Evolutionary conservation across 2,329 filamentous ascomycete genomes (phyloP), one percentile per base, ranked within the genome.

Genomic region (Fusarium austroafricanum): DNA sequence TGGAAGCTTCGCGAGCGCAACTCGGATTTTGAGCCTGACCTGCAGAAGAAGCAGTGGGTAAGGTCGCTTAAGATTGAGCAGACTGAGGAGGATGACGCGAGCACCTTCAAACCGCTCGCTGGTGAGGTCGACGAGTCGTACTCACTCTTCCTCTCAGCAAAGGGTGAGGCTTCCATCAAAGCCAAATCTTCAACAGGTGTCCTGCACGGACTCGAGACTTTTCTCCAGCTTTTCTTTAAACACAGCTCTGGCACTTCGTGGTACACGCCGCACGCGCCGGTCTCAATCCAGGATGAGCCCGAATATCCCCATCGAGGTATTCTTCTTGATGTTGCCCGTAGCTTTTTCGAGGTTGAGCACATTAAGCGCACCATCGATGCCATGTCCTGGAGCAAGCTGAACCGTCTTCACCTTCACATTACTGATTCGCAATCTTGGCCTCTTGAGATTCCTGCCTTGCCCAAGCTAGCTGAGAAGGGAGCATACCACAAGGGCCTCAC

Each of bases 401-500:
- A 96, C 79, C 85, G 89, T 8, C 84, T 96, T 56, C 93, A 96
- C 78, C 82, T 95, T 54, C 93, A 96, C 81, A 84, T 90, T 58
- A 96, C 92, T 6, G 93, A 96, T 78, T 89, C 90, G 17, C 93
- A 96, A 78, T 92, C 92, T 6, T 96, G 93, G 91, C 93, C 93
- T 1, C 82, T 97, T 23, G 92, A 93, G 70, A 90, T 97, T 49
- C 91, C 92, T 2, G 79, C 90, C 4, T 79, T 97, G 65, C 77
- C 93, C 5, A 86, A 90, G 60, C 83, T 97, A 3, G 84, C 92
- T 5, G 79, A 83, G 52, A 90, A 92, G 76, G 93, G 93, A 35
- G 90, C 92, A 2, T 96, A 96, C 75, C 83, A 84, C 23, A 82
- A 84, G 18, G 86, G 86, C 44, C 82, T 92, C 51, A 86, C 87